These are phyloP conservation scores for Stentor roeselii DNA, from an alignment of 73 alveolate genomes.

Conservation along the genomic window DNA sequence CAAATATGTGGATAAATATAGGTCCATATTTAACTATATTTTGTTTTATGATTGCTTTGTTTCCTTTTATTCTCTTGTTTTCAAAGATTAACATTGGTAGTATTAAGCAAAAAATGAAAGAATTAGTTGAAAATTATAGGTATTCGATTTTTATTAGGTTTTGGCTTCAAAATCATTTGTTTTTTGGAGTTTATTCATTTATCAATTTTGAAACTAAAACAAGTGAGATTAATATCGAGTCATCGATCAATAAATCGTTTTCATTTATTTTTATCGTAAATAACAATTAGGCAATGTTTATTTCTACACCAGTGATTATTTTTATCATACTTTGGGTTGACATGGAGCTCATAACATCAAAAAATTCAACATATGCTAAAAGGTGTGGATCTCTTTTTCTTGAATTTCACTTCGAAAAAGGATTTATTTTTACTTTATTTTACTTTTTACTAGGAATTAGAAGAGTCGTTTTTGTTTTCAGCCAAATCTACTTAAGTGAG, in stretches of 20 bases:
- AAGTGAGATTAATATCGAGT: too few species aligned
- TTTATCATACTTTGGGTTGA: too few species aligned
- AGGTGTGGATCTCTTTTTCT: not conserved
- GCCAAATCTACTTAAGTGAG: too few species aligned
- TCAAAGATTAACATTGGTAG: not conserved
- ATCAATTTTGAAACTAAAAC: too few species aligned
- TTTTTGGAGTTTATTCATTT: too few species aligned
- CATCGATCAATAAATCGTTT: too few species aligned
- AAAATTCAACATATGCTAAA: too few species aligned
- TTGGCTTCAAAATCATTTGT: not conserved
- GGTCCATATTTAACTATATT: not conserved
- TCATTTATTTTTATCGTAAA: too few species aligned
- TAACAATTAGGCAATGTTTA: too few species aligned
- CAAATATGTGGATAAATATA: not conserved
- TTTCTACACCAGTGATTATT: too few species aligned
- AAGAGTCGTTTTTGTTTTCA: not conserved
- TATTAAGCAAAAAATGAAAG: not conserved
- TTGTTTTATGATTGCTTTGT: not conserved
- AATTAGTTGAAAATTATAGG: not conserved
- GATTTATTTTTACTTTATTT: not conserved
- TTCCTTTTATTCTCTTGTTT: not conserved
- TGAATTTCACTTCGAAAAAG: not conserved
- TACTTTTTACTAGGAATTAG: not conserved
- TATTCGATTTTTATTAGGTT: not conserved
- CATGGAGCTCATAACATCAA: too few species aligned